These are phyloP conservation scores for Populus trichocarpa DNA, from an alignment of 441 rosid genomes.

Conservation along the genomic window DNA sequence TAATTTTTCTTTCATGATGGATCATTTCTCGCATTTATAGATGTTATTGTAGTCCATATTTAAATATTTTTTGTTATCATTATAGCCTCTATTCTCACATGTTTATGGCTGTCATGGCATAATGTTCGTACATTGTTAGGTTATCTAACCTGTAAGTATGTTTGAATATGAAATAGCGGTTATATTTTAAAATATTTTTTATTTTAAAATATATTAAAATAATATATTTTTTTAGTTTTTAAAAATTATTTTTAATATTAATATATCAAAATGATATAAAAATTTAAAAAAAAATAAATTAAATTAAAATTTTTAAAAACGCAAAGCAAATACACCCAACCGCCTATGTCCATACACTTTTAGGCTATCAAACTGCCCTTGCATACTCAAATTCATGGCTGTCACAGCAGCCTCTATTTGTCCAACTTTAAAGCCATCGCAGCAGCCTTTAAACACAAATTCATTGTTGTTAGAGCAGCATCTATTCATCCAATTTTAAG, in stretches of 20 bases:
- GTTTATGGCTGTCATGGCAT: not conserved
- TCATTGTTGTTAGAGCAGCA: not conserved
- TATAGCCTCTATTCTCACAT: not conserved
- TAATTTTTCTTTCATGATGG: no score
- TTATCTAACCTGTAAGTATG: accelerated
- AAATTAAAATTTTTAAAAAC: no score
- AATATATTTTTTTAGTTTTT: no score
- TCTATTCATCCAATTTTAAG: not conserved
- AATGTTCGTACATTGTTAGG: no score
- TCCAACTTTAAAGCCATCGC: not conserved
- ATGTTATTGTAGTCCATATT: not conserved
- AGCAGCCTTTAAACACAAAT: not conserved
- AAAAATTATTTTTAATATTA: no score
- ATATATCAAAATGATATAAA: no score
- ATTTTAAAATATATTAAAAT: no score
- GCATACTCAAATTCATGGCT: not conserved
- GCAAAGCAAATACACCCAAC: no score
- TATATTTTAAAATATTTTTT: no score
- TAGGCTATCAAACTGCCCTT: not conserved
- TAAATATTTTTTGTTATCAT: no score
- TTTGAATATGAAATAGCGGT: accelerated
- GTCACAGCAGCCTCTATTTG: not conserved
- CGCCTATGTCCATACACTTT: not conserved
- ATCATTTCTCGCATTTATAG: not conserved
- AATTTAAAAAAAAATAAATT: no score